Base-by-base conservation (phyloP, 2,329 filamentous ascomycete genomes). In the Ascosphaera aggregata region DNA sequence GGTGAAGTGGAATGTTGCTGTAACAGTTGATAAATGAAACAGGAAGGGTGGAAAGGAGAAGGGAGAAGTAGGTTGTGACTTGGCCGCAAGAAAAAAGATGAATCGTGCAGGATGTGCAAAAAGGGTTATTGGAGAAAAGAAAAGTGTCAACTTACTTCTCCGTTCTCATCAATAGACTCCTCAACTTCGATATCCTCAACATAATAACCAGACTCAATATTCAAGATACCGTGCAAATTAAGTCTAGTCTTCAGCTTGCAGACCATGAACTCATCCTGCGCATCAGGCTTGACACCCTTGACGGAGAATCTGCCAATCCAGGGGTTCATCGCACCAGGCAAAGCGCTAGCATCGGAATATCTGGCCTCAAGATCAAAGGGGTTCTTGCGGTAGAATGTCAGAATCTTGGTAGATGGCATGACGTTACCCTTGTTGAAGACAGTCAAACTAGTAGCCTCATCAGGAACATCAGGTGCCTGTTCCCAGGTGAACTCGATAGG, bases 401-500 rank as follows among this genome's bases (percentile, higher is more conserved):
- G 74, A 48, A 98, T 95, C 71, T 98, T 98, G 47, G 89, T 98
- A 4, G 86, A 95, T 40, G 89, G 89, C 68, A 98, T 77, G 46
- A 92, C 75, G 54, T 94, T 94, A 59, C 86, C 86, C 61, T 79
- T 84, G 71, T 89, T 91, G 64, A 98, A 98, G 53, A 98, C 89
- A 27, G 81, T 93, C 49, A 98, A 67, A 64, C 76, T 91, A 41
- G 89, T 95, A 58, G 95, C 89, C 67, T 98, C 89, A 51, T 98
- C 89, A 18, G 89, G 89, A 50, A 98, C 98, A 53, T 98, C 89
- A 43, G 84, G 75, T 18, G 86, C 91, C 69, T 95, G 92, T 67
- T 98, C 89, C 89, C 89, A 98, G 39, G 77, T 80, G 60, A 98
- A 98, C 58, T 98, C 86, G 57, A 98, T 92, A 37, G 89, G 89